A percentile compares a stretch with the other conserved stretches of the same genome.
phyloP scores from a whole-genome alignment of 805 yeast genomes.

The Millerozyma acaciae region DNA sequence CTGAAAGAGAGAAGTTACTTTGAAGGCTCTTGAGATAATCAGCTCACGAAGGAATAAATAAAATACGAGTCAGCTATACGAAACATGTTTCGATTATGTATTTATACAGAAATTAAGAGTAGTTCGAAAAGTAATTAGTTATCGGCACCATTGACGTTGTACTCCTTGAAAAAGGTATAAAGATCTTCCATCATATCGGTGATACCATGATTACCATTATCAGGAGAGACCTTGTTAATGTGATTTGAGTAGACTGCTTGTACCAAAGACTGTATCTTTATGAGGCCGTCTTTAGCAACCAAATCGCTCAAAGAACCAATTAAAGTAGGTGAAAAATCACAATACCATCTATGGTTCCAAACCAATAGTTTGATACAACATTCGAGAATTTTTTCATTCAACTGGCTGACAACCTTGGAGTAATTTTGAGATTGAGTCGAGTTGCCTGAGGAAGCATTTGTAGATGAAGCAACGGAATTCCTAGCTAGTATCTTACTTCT shows the following conservation, averaged over 20 bases:
- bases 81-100: too few species aligned
- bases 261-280: slow-evolving; percentile 70
- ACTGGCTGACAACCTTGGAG: slow-evolving; percentile 35
- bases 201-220: slow-evolving; percentile 49
- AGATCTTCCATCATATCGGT: slow-evolving; percentile 52
- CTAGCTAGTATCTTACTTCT: slow-evolving; percentile 32
- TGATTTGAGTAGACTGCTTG: slow-evolving; percentile 56
- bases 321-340: slow-evolving; percentile 76
- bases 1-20: too few species aligned
- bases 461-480: slow-evolving; percentile 15
- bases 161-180: slow-evolving; percentile 45
- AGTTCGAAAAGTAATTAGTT: slow-evolving; percentile 15
- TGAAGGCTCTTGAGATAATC: too few species aligned
- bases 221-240: slow-evolving; percentile 14
- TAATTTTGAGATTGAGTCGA: slow-evolving; percentile 24
- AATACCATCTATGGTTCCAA: slow-evolving; percentile 99
- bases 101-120: too few species aligned
- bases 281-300: slow-evolving; percentile 72
- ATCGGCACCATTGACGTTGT: slow-evolving; percentile 42
- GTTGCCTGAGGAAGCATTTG: slow-evolving; percentile 4
- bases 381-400: slow-evolving; percentile 61
- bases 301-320: slow-evolving; percentile 54
- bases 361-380: slow-evolving; percentile 74
- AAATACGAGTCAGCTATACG: too few species aligned
- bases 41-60: too few species aligned